Conservation (phyloP, 768 basidiomycete species). For the Tricholoma sp. region DNA sequence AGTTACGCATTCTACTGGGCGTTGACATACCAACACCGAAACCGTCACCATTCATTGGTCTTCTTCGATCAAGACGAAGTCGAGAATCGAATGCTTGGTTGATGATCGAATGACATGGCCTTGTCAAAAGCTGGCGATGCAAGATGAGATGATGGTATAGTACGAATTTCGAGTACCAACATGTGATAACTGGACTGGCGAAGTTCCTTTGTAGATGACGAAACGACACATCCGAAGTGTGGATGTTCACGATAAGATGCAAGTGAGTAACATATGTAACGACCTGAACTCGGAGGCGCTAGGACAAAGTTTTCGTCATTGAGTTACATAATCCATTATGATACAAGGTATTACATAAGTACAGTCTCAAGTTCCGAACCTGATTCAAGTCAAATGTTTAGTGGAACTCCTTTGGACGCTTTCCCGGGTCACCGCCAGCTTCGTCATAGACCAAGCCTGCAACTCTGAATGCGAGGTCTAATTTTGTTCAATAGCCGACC, state of each 20-base stretch:
- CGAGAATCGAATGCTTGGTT: slow-evolving; percentile 97
- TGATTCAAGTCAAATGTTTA: not conserved
- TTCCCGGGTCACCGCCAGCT: slow-evolving; percentile 70
- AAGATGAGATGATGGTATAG: slow-evolving; percentile 2
- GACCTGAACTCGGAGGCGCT: no score
- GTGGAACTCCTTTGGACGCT: slow-evolving; percentile 77
- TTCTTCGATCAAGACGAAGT: slow-evolving; percentile 70
- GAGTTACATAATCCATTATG: not conserved
- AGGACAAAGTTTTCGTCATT: not conserved
- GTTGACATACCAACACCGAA: slow-evolving; percentile 81
- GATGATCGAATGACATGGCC: slow-evolving; percentile 93
- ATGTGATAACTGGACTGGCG: slow-evolving; percentile 88
- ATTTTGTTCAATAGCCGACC: slow-evolving; percentile 1
- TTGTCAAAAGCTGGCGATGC: slow-evolving; percentile 67
- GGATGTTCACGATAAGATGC: not conserved
- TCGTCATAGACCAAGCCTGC: slow-evolving; percentile 84
- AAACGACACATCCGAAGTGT: slow-evolving; percentile 68
- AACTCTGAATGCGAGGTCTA: slow-evolving; percentile 83
- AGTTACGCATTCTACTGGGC: not conserved
- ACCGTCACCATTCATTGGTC: slow-evolving; percentile 94
- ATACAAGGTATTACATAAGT: no score
- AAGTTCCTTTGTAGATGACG: slow-evolving; percentile 93
- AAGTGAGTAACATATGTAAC: no score
- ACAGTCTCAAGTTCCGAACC: no score
- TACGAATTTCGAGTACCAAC: slow-evolving; percentile 32